Conservation (phyloP, 2,329 filamentous ascomycete genomes). For the Penicillium glabrum region DNA sequence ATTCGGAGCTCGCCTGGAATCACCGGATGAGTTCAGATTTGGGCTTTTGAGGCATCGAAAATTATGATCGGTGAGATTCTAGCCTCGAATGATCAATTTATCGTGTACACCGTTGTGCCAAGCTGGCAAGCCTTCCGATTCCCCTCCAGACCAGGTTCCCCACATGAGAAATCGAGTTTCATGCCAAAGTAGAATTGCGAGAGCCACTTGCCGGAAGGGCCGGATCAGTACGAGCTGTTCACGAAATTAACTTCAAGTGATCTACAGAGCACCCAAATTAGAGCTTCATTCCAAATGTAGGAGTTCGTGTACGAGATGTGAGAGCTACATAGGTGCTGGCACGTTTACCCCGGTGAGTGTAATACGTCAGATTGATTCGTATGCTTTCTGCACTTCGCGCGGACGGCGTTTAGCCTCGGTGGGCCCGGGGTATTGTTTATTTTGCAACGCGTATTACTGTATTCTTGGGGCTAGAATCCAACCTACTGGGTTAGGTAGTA, state of each 20-base stretch:
- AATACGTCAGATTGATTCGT: not conserved
- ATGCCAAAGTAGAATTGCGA: not conserved
- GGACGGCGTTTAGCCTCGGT: not conserved
- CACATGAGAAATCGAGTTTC: not conserved
- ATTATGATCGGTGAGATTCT: not conserved
- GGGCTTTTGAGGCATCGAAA: not conserved
- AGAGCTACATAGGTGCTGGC: not conserved
- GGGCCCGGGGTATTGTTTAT: not conserved
- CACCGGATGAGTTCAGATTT: not conserved
- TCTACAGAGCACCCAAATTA: too few species aligned
- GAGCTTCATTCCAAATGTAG: too few species aligned
- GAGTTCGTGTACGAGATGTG: not conserved
- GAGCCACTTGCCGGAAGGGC: not conserved
- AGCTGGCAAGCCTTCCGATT: not conserved
- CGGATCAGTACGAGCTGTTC: not conserved
- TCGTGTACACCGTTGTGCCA: not conserved
- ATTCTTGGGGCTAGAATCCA: not conserved
- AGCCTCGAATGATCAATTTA: not conserved
- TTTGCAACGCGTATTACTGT: not conserved
- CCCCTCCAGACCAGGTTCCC: not conserved
- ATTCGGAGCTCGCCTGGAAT: too few species aligned
- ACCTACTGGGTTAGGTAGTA: not conserved
- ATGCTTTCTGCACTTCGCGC: not conserved
- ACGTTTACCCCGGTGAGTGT: not conserved
- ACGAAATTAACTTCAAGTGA: too few species aligned